Evolutionary conservation across 2,329 filamentous ascomycete species (phyloP), one percentile per base, ranked within the genome.

Genomic region (Cercospora brassicicola): DNA sequence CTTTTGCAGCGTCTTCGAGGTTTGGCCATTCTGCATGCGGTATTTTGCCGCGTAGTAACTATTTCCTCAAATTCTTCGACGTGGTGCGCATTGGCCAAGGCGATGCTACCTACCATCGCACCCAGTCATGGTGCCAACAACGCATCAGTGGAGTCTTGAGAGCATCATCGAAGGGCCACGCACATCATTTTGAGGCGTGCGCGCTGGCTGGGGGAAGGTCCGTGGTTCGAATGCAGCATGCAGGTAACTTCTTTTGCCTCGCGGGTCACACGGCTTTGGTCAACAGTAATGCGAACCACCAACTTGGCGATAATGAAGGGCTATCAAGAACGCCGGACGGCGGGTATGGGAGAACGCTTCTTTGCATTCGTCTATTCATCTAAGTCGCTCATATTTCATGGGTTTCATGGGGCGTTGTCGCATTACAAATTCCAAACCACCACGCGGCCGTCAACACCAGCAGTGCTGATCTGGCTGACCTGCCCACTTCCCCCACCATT

Each of bases 381-480:
- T 33, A 57, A 53, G 13, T 57, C 30, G 26, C 53, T 33, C 6
- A 57, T 57, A 2, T 57, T 10, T 0, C 28, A 33, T 33, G 55
- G 33, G 55, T 33, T 15, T 33, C 55, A 20, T 33, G 28, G 33
- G 9, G 30, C 55, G 28, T 57, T 33, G 28, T 57, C 26, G 64
- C 51, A 33, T 66, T 80, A 84, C 73, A 84, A 69, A 31, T 76
- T 78, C 82, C 82, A 84, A 8, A 84, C 79, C 20, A 84, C 82
- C 4, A 84, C 79, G 45, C 82, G 74, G 15, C 82, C 82, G 69
- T 84, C 82, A 15, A 84, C 82, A 62, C 82, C 82, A 57, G 79
- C 82, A 3, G 82, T 95, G 82, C 91, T 97, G 75, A 98, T 94
- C 81, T 94, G 93, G 88, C 53, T 81, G 82, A 57, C 86, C 87